Conservation (phyloP, 2,329 filamentous ascomycete genomes). For the Nothopassalora personata region DNA sequence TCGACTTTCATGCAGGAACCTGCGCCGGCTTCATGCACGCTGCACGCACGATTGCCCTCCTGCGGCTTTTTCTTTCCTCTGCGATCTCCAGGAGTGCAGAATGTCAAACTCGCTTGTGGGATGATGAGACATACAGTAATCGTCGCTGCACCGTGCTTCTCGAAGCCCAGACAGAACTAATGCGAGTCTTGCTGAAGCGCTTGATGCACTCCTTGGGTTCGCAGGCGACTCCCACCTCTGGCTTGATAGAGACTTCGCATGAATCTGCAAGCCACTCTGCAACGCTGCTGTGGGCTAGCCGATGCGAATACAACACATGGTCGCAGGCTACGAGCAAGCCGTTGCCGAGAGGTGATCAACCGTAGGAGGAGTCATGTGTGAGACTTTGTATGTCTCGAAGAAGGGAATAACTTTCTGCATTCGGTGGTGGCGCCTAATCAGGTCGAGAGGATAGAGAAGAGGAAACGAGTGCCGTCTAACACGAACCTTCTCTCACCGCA, state of each 20-base stretch:
- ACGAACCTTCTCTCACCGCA: neutral
- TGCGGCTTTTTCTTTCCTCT: neutral
- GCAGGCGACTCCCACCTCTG: neutral
- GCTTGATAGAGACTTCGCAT: neutral
- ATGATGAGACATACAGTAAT: neutral
- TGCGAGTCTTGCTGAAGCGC: neutral
- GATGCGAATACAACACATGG: neutral
- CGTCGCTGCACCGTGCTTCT: neutral
- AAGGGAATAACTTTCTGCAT: neutral
- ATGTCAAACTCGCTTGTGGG: neutral
- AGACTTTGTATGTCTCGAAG: neutral
- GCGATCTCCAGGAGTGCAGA: slow-evolving; percentile 1
- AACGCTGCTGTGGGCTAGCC: neutral
- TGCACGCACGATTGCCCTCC: neutral
- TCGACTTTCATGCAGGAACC: neutral
- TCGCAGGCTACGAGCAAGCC: neutral
- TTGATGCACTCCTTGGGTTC: neutral
- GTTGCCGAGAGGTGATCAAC: neutral
- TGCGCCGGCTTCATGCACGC: slow-evolving; percentile 1
- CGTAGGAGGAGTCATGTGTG: neutral
- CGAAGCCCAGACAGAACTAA: neutral
- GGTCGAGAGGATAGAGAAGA: neutral
- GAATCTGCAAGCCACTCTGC: neutral
- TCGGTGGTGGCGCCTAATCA: neutral
- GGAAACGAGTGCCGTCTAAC: neutral